Conservation (phyloP, 2,329 filamentous ascomycete species). For the Ceratocystis ficicola region DNA sequence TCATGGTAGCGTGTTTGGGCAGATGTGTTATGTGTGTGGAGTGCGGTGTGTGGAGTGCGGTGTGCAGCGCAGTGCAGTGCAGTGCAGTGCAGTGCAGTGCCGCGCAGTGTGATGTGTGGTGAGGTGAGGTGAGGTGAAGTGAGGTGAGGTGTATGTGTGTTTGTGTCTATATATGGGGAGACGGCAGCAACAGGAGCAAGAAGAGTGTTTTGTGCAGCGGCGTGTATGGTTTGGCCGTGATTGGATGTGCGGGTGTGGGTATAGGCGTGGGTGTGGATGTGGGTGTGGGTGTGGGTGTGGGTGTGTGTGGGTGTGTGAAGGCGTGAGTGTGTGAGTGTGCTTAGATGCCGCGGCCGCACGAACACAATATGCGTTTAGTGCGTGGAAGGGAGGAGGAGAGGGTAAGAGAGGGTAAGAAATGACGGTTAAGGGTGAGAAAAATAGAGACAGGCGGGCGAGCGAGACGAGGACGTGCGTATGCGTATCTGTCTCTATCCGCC, state of each 20-base stretch:
- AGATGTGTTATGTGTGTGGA: background rate
- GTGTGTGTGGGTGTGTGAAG: background rate
- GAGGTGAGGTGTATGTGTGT: too few species aligned
- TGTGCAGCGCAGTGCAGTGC: too few species aligned
- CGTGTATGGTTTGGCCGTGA: background rate
- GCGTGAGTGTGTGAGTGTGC: too few species aligned
- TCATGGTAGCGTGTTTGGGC: constrained; percentile 5
- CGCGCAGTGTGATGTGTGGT: too few species aligned
- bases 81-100: too few species aligned
- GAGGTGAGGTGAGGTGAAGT: too few species aligned
- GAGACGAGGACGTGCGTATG: background rate
- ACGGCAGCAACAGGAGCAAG: too few species aligned
- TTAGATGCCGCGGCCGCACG: too few species aligned
- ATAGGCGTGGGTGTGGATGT: background rate
- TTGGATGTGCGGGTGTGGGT: background rate
- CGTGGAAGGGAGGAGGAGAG: constrained; percentile 24
- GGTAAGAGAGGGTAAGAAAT: constrained; percentile 11
- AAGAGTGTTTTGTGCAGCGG: too few species aligned
- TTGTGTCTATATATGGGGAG: too few species aligned
- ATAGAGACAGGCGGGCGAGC: background rate
- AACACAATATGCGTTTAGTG: too few species aligned
- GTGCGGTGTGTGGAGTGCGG: too few species aligned
- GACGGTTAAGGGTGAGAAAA: constrained; percentile 15
- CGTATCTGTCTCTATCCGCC: background rate
- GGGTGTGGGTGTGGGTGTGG: background rate